Conservation (phyloP, 768 basidiomycete genomes). For the Boletus patriciae region DNA sequence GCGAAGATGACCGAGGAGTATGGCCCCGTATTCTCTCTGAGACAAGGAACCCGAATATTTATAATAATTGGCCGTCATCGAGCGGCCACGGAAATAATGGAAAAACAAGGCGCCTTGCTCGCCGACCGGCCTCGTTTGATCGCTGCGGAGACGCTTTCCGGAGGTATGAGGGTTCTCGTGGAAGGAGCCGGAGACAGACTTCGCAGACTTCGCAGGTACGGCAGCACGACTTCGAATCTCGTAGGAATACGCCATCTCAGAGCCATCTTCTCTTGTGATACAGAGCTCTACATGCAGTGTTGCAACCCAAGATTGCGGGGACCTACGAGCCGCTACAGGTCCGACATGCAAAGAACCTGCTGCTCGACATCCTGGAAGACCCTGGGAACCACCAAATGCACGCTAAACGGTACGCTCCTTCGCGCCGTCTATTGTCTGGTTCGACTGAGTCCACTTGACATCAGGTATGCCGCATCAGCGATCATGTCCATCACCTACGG, state of each 20-base stretch:
- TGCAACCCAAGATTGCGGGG: conserved; percentile 35
- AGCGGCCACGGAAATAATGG: conserved; percentile 42
- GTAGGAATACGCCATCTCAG: background rate
- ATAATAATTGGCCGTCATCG: conserved; percentile 27
- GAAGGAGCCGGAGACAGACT: conserved; percentile 31
- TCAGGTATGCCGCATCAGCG: conserved; percentile 40
- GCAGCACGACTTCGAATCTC: too few relatives aligned
- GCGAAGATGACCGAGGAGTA: conserved; percentile 59
- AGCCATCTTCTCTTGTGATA: background rate
- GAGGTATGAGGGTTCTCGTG: conserved; percentile 34
- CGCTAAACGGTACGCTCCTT: conserved; percentile 26
- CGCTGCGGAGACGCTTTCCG: conserved; percentile 36
- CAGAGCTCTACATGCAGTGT: conserved; percentile 35
- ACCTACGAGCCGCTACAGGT: conserved; percentile 37
- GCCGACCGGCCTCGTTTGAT: conserved; percentile 38
- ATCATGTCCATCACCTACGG: conserved; percentile 42
- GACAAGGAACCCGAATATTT: conserved; percentile 39
- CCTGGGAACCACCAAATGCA: conserved; percentile 37
- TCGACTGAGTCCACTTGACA: background rate
- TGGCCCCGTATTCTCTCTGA: conserved; percentile 57
- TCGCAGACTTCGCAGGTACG: conserved; percentile 32
- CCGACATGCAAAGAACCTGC: conserved; percentile 32
- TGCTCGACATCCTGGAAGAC: conserved; percentile 37
- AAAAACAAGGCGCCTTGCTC: conserved; percentile 37
- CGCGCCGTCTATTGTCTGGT: background rate